Percentiles rank a stretch among this genome's conserved stretches.
These are phyloP conservation scores for Solanum pennellii DNA, from an alignment of 257 asterid genomes.

Conservation along the genomic window DNA sequence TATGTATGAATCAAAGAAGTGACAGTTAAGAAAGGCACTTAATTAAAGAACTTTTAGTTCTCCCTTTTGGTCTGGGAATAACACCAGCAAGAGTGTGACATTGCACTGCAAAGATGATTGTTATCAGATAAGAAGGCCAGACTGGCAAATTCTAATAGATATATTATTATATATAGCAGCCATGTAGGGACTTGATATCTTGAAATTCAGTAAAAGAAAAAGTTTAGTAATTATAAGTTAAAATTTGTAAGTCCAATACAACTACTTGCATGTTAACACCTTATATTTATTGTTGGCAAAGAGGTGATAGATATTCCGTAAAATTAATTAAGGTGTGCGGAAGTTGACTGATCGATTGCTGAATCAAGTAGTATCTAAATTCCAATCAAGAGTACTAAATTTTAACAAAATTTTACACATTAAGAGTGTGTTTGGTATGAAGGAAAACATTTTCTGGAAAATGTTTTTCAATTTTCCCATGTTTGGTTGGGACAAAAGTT, in stretches of 20 bases:
- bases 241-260: not conserved
- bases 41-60: not conserved
- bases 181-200: not conserved
- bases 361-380: not conserved
- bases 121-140: constrained; percentile 12
- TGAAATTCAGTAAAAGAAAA: not conserved
- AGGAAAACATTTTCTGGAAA: no score
- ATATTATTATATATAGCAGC: not conserved
- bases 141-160: constrained; percentile 12
- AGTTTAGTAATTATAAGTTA: not conserved
- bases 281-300: rapidly evolving
- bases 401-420: not conserved
- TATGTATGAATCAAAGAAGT: not conserved
- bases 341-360: rapidly evolving
- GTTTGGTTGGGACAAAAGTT: no score
- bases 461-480: no score
- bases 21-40: constrained; percentile 4
- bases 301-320: rapidly evolving
- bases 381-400: not conserved
- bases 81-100: not conserved
- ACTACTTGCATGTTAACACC: not conserved
- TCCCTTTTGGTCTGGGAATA: not conserved
- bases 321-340: rapidly evolving
- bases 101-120: constrained; percentile 5
- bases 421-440: no score